Conservation (phyloP, 208 protist genomes). For the Acanthamoeba divionensis region DNA sequence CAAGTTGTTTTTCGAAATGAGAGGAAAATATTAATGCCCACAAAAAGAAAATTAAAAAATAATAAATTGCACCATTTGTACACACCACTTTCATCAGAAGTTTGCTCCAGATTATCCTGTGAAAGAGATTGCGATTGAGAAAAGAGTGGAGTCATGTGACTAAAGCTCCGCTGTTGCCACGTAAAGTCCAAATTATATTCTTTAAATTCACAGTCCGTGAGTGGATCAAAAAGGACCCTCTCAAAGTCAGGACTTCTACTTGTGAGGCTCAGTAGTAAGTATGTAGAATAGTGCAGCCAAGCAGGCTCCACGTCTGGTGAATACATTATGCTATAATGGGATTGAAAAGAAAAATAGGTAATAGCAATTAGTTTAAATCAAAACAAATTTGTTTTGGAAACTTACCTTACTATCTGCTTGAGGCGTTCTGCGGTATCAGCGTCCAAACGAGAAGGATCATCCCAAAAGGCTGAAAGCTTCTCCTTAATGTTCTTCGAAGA, state of each 20-base stretch:
- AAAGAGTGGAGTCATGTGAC: conserved; percentile 70
- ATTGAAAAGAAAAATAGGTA: background rate
- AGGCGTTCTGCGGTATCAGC: background rate
- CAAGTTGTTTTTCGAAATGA: background rate
- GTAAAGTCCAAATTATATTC: conserved; percentile 71
- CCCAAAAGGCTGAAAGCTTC: conserved; percentile 50
- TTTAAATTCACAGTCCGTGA: conserved; percentile 72
- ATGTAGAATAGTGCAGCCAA: conserved; percentile 68
- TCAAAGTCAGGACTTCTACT: conserved; percentile 60
- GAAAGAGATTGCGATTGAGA: conserved; percentile 22
- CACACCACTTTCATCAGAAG: conserved; percentile 3
- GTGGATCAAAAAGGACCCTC: conserved; percentile 67
- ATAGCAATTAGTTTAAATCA: background rate
- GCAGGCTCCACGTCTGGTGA: conserved; percentile 40
- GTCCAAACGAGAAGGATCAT: background rate
- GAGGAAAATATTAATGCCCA: background rate
- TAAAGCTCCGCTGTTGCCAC: conserved; percentile 57
- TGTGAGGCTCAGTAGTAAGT: conserved; percentile 63
- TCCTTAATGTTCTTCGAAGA: conserved; percentile 8
- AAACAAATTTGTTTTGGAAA: background rate
- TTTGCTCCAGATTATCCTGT: background rate
- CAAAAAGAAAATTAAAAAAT: background rate
- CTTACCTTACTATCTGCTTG: conserved; percentile 43
- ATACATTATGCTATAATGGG: background rate
- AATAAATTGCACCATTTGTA: background rate